phyloP scores from a whole-genome alignment of 1,139 yeast species.

The Magnusiomyces magnusii region DNA sequence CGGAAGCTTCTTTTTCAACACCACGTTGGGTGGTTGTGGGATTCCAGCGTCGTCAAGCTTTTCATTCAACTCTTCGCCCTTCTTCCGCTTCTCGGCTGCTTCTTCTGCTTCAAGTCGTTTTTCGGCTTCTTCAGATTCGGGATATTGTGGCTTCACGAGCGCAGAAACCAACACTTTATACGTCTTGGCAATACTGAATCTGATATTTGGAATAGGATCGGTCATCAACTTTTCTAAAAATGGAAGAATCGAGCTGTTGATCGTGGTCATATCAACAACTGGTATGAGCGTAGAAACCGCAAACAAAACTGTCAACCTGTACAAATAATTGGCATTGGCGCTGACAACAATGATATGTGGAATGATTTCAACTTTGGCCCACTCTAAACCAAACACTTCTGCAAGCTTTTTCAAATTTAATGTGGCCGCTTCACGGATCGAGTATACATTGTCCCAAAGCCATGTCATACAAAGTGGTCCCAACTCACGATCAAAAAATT shows the following conservation, averaged over 20 bases:
- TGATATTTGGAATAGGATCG: conserved; percentile 88
- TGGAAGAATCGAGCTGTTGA: conserved; percentile 64
- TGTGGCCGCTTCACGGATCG: conserved; percentile 96
- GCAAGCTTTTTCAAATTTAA: conserved; percentile 72
- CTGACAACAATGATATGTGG: conserved; percentile 55
- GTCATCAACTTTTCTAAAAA: conserved; percentile 62
- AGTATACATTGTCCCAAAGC: conserved; percentile 97
- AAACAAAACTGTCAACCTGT: conserved; percentile 84
- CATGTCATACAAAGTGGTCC: conserved; percentile 90
- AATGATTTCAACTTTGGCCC: conserved; percentile 86
- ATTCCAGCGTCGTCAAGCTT: not conserved
- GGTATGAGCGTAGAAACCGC: conserved; percentile 73
- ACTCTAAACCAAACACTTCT: conserved; percentile 79
- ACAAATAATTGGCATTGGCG: conserved; percentile 63
- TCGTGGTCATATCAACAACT: conserved; percentile 44
- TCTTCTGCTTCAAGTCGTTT: conserved; percentile 17
- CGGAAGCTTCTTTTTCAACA: conserved; percentile 10
- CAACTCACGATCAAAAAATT: conserved; percentile 86
- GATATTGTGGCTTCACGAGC: conserved; percentile 31
- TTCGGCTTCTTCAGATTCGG: conserved; percentile 20
- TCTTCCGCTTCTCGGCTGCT: not conserved
- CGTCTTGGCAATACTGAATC: conserved; percentile 91
- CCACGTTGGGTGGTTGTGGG: conserved; percentile 1
- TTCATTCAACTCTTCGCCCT: not conserved
- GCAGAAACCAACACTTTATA: conserved; percentile 54